Evolutionary conservation across 179 eudicot species (phyloP).

Genomic region (Beta lomatogona): DNA sequence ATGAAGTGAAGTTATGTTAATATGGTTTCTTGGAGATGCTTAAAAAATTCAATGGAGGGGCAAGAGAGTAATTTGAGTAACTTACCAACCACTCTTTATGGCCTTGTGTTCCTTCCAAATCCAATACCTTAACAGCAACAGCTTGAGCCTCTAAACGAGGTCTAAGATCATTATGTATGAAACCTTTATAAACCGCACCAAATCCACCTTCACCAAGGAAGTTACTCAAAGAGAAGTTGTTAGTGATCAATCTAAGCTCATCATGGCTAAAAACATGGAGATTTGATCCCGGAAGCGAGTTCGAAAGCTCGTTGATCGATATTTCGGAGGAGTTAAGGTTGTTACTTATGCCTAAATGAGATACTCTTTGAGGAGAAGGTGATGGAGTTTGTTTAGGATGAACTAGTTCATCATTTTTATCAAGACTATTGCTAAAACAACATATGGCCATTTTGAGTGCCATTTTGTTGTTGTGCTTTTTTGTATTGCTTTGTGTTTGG

Average conservation of each 20-base stretch:
- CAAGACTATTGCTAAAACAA: constrained; percentile 33
- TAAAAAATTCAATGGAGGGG: neutral
- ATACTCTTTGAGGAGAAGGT: constrained; percentile 29
- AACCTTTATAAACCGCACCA: constrained; percentile 89
- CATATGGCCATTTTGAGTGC: constrained; percentile 40
- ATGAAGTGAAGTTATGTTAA: no score
- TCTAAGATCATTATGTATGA: constrained; percentile 55
- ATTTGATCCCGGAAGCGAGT: constrained; percentile 55
- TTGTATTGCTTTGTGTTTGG: neutral
- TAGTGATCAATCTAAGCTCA: constrained; percentile 70
- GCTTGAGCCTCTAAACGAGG: constrained; percentile 78
- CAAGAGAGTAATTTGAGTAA: neutral
- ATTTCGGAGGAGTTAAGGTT: constrained; percentile 23
- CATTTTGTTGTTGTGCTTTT: constrained; percentile 12
- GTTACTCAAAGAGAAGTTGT: constrained; percentile 54
- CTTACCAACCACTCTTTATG: constrained; percentile 93
- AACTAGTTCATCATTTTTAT: constrained; percentile 34
- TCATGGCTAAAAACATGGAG: constrained; percentile 64
- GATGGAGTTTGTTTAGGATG: constrained; percentile 38
- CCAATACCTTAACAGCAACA: constrained; percentile 84
- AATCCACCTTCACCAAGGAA: constrained; percentile 91
- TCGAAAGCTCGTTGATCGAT: constrained; percentile 53
- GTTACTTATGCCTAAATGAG: constrained; percentile 28
- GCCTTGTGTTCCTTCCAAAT: constrained; percentile 85
- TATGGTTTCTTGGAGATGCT: neutral